A percentile compares a stretch with the other conserved stretches of the same genome.
Evolutionary conservation across 2,329 filamentous ascomycete species (phyloP).

Genomic region (Curvularia verruculosa): DNA sequence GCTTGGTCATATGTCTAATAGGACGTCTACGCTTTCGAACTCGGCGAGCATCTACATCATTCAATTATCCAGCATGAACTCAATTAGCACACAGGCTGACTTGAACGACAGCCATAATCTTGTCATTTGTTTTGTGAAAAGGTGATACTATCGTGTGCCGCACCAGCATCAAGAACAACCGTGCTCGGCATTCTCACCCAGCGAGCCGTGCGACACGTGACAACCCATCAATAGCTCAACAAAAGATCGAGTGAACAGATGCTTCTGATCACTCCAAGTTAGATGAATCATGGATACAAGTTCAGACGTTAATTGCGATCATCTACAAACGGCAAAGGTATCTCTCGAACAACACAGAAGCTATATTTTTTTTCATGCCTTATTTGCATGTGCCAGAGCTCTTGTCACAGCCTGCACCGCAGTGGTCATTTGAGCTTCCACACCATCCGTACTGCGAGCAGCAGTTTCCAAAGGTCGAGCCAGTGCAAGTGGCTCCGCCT

Average conservation of each 20-base stretch:
- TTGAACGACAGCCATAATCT: not conserved
- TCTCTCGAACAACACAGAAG: not conserved
- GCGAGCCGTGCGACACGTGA: not conserved
- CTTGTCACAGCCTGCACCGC: constrained; percentile 20
- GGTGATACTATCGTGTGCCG: not conserved
- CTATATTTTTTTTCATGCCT: not conserved
- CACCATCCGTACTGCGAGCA: constrained; percentile 22
- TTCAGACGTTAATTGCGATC: too few relatives aligned
- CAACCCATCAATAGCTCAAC: not conserved
- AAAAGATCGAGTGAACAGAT: not conserved
- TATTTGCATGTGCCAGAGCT: constrained; percentile 18
- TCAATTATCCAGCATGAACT: not conserved
- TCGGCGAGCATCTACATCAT: not conserved
- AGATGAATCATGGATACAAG: not conserved
- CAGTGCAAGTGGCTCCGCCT: constrained; percentile 15
- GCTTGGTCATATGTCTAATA: not conserved
- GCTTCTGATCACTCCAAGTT: not conserved
- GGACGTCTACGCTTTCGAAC: too few relatives aligned
- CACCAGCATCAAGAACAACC: not conserved
- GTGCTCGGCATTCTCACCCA: not conserved
- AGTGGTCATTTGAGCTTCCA: constrained; percentile 18
- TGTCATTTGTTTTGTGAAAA: not conserved
- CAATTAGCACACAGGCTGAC: not conserved
- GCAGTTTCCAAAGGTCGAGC: constrained; percentile 20
- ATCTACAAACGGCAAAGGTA: not conserved